A percentile compares a stretch with the other conserved stretches of the same genome.
phyloP scores from a whole-genome alignment of 306 rosid species.

The Sicyos edulis region DNA sequence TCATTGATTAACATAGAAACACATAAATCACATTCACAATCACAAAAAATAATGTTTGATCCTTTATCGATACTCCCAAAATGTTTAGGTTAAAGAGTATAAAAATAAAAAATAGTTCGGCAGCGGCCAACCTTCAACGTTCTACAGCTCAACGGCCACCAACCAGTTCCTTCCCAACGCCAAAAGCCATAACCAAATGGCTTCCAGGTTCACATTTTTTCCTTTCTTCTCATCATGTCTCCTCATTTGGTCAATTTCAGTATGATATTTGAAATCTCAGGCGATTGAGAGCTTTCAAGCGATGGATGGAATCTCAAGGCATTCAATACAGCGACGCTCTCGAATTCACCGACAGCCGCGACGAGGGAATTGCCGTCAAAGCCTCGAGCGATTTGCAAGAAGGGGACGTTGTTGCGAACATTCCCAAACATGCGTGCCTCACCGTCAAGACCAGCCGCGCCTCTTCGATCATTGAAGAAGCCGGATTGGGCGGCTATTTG shows the following conservation, averaged over 20 bases:
- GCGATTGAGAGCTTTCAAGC: conserved; percentile 79
- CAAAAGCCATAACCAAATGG: neutral
- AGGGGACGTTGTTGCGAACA: conserved; percentile 70
- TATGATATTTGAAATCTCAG: conserved; percentile 23
- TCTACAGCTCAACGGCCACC: neutral
- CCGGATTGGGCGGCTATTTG: conserved; percentile 43
- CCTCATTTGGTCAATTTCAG: neutral
- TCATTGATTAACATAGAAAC: too few species aligned
- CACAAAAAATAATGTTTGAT: too few species aligned
- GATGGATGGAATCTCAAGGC: conserved; percentile 73
- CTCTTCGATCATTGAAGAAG: conserved; percentile 37
- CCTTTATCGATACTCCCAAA: too few species aligned
- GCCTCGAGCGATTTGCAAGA: conserved; percentile 49
- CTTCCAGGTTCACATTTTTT: neutral
- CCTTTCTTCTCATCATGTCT: neutral
- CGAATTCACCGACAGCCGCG: conserved; percentile 38
- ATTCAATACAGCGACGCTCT: conserved; percentile 57
- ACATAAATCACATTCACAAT: too few species aligned
- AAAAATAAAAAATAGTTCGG: too few species aligned
- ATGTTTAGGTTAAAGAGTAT: neutral
- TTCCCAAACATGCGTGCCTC: conserved; percentile 75
- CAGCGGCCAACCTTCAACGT: too few species aligned
- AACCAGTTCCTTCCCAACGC: neutral
- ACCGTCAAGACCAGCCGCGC: conserved; percentile 62
- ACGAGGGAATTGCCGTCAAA: conserved; percentile 47